phyloP scores from a whole-genome alignment of 2,329 filamentous ascomycete genomes.

The Huntiella omanensis region DNA sequence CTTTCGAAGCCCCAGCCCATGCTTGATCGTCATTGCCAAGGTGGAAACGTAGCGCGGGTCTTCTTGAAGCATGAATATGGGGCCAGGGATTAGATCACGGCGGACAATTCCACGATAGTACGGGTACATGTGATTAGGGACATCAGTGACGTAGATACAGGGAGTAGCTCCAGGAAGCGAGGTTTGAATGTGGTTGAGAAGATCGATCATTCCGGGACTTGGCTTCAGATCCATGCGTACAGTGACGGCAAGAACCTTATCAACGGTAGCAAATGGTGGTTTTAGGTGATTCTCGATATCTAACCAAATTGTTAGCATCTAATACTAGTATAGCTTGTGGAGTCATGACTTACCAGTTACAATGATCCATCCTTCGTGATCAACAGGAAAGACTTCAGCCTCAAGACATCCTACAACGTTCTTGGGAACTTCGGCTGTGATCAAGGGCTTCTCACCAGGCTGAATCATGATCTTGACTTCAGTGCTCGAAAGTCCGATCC shows the following conservation, averaged over 20 bases:
- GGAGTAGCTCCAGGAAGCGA: slow-evolving; percentile 46
- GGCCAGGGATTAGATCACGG: no score
- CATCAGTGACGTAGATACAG: slow-evolving; percentile 76
- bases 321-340: slow-evolving; percentile 11
- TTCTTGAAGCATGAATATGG: not conserved
- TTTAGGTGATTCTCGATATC: slow-evolving; percentile 57
- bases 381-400: slow-evolving; percentile 57
- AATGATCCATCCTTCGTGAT: slow-evolving; percentile 63
- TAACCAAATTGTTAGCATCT: slow-evolving; percentile 15
- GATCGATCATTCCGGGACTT: slow-evolving; percentile 63
- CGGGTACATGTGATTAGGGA: slow-evolving; percentile 84
- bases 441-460: slow-evolving; percentile 19
- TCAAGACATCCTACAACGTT: slow-evolving; percentile 35
- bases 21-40: not conserved
- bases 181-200: slow-evolving; percentile 50
- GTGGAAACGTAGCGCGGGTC: not conserved
- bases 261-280: no score
- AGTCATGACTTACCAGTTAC: slow-evolving; percentile 40
- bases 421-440: slow-evolving; percentile 29
- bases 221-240: slow-evolving; percentile 19
- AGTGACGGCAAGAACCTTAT: no score
- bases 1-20: no score
- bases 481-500: slow-evolving; percentile 54
- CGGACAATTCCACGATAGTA: no score
- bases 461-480: slow-evolving; percentile 27